These are phyloP conservation scores for Ambrosia artemisiifolia DNA, from an alignment of 129 eudicot species.

Conservation along the genomic window DNA sequence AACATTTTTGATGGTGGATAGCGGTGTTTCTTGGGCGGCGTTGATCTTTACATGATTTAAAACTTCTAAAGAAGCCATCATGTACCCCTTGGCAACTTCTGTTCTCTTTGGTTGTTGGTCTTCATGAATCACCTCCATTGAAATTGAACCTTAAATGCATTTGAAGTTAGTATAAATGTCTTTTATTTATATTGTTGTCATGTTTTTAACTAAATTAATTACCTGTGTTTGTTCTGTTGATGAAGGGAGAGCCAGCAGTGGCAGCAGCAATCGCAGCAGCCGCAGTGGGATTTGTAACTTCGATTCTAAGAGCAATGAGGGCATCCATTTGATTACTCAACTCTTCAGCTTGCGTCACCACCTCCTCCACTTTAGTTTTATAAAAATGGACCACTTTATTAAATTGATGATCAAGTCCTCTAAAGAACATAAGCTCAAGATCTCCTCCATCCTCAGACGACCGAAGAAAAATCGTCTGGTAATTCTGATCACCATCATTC, in stretches of 20 bases:
- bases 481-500: constrained; percentile 20
- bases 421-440: constrained; percentile 49
- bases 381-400: constrained; percentile 58
- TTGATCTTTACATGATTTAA: constrained; percentile 54
- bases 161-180: constrained; percentile 16
- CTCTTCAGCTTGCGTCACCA: constrained; percentile 44
- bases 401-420: constrained; percentile 49
- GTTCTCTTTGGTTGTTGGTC: constrained; percentile 2
- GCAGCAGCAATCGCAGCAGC: not conserved
- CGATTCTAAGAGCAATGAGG: constrained; percentile 52
- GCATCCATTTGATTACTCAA: constrained; percentile 66
- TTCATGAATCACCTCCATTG: constrained; percentile 46
- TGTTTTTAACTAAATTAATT: constrained; percentile 4
- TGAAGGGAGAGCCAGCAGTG: constrained; percentile 12
- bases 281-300: constrained; percentile 15
- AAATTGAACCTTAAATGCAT: constrained; percentile 18
- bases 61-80: constrained; percentile 42
- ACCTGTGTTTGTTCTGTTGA: constrained; percentile 30
- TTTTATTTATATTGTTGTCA: not conserved
- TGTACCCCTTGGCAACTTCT: constrained; percentile 11
- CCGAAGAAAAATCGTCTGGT: constrained; percentile 50
- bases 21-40: constrained; percentile 42
- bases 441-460: constrained; percentile 56
- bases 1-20: constrained; percentile 46
- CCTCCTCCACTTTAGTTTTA: constrained; percentile 48